Base-by-base conservation (phyloP, 2,329 filamentous ascomycete species). In the Colletotrichum agaves region DNA sequence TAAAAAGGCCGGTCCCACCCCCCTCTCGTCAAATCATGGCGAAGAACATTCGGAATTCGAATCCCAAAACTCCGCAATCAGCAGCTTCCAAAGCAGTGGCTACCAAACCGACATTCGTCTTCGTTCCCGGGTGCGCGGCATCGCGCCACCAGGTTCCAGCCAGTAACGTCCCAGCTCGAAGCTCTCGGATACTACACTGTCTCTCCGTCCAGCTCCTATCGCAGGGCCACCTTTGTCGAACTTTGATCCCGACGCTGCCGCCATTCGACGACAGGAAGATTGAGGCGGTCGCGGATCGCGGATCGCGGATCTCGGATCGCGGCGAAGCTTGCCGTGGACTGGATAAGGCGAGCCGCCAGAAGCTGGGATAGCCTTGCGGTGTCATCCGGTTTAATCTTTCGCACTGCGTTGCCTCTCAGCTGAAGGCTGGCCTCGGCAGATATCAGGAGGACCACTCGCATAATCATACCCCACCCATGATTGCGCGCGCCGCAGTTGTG, bases 91-190 rank as follows among this genome's bases (percentile, higher is more conserved):
- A 15, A 37, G 13, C 4, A 15, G 61, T 65, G 57, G 12, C 57
- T 15, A 12, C 31, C 43, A 55, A 53, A n/a, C 74, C 74, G 5
- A 75, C 73, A 1, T 58, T 86, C 0, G 66, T 87, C 62, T 78
- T 86, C 19, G 76, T 87, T 1, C 83, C 78, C 2, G 84, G 84
- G 84, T 5, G 77, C 82, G 27, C 85, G 84, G 83, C 84, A 86
- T 63, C 47, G 57, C 12, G 47, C 56, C 8, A 61, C 41, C 17
- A 41, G 21, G n/a, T 61, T 55, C 4, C n/a, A 21, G 33, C 57
- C 63, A 5, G 63, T 61, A n/a, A 56, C 63, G 11, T 39, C 57
- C 4, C 47, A 19, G 15, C 63, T 65, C 7, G 57, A 61, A 12
- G 49, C 63, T 23, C 57, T 61, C 31, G 63, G 23, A 2, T 55